Conservation (phyloP, 306 rosid genomes). For the Rosa persica region DNA sequence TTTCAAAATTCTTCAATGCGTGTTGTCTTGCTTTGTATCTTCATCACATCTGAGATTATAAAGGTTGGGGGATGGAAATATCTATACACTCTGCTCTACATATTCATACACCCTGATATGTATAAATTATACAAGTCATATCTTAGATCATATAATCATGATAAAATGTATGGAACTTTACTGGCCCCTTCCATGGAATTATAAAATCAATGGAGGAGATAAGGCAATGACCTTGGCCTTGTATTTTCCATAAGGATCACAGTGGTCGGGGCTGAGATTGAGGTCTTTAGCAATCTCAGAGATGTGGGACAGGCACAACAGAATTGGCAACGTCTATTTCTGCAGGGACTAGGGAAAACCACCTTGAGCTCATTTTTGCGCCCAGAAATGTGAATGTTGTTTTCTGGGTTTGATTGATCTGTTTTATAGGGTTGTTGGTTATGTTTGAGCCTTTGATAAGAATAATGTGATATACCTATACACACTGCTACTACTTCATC, state of each 20-base stretch:
- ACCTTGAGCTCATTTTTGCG: slow-evolving; percentile 60
- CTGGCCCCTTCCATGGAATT: too few relatives aligned
- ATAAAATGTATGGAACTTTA: background rate
- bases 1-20: background rate
- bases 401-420: slow-evolving; percentile 4
- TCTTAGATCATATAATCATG: background rate
- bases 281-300: slow-evolving; percentile 71
- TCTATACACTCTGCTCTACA: background rate
- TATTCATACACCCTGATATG: background rate
- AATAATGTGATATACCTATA: background rate
- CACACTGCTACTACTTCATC: too few relatives aligned
- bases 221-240: slow-evolving; percentile 68
- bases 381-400: background rate
- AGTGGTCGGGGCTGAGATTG: slow-evolving; percentile 67
- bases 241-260: slow-evolving; percentile 86
- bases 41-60: background rate
- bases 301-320: slow-evolving; percentile 71
- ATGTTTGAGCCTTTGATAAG: background rate
- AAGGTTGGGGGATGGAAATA: background rate
- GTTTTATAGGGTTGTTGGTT: background rate
- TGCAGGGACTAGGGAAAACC: slow-evolving; percentile 79
- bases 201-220: background rate
- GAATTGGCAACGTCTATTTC: slow-evolving; percentile 78
- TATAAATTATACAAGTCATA: too few relatives aligned
- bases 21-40: background rate